phyloP scores from a whole-genome alignment of 2,329 filamentous ascomycete species.

The Penicillium italicum region DNA sequence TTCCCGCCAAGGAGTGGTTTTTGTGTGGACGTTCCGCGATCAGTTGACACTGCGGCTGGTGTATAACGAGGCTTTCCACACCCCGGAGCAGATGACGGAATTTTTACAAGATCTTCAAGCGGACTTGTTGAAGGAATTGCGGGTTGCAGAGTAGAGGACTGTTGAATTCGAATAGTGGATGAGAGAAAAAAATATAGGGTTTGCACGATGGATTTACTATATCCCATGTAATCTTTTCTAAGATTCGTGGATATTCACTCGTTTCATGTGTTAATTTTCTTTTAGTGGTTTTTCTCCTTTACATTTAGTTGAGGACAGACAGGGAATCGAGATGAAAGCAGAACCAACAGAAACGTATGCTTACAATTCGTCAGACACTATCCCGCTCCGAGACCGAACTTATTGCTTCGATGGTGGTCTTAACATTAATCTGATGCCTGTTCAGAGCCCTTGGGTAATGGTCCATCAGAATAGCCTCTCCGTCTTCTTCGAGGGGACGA shows the following conservation, averaged over 20 bases:
- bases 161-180: not conserved
- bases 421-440: not conserved
- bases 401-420: not conserved
- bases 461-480: not conserved
- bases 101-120: slow-evolving; percentile 10
- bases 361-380: not conserved
- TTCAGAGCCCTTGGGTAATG: not conserved
- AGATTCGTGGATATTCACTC: not conserved
- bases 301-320: not conserved
- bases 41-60: slow-evolving; percentile 30
- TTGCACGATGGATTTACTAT: not conserved
- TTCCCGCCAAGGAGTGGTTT: slow-evolving; percentile 26
- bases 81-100: slow-evolving; percentile 20
- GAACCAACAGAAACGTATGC: not conserved
- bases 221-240: not conserved
- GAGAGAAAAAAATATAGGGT: not conserved
- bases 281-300: not conserved
- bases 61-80: slow-evolving; percentile 36
- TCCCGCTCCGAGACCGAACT: not conserved
- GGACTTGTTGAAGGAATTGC: not conserved
- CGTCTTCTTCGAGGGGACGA: not conserved
- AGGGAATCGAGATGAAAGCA: not conserved
- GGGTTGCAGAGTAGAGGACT: not conserved
- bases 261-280: not conserved
- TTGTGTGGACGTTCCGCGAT: slow-evolving; percentile 35